Conservation (phyloP, 1,284 basidiomycete genomes). For the Sporisorium exsertum region DNA sequence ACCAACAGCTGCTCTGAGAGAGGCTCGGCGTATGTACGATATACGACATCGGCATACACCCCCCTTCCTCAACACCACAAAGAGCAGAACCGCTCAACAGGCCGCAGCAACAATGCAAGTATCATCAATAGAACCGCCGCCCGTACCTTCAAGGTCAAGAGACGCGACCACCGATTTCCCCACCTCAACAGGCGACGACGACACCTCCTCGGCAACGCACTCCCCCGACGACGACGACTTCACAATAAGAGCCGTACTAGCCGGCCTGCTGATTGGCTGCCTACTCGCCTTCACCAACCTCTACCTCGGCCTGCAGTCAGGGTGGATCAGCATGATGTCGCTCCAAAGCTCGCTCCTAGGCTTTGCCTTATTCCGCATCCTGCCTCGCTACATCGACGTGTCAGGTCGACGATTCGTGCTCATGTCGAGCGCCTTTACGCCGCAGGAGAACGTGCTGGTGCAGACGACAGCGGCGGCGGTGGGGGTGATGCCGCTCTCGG, state of each 20-base stretch:
- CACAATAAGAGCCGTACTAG: constrained; percentile 71
- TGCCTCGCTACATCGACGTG: constrained; percentile 68
- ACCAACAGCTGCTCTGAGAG: neutral
- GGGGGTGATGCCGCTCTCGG: constrained; percentile 85
- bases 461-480: constrained; percentile 92
- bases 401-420: constrained; percentile 27
- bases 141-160: constrained; percentile 5
- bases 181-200: neutral
- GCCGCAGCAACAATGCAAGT: constrained; percentile 12
- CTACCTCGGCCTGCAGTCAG: constrained; percentile 81
- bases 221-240: constrained; percentile 32
- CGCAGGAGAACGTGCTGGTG: constrained; percentile 88
- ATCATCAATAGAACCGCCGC: neutral
- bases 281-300: constrained; percentile 81
- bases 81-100: too few species aligned
- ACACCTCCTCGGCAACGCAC: neutral
- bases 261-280: constrained; percentile 78
- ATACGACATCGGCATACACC: neutral
- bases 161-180: neutral
- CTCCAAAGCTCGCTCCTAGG: constrained; percentile 91
- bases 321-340: constrained; percentile 90
- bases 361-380: constrained; percentile 81
- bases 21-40: neutral
- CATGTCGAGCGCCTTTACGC: constrained; percentile 75
- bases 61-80: neutral